phyloP scores from a whole-genome alignment of 495 filamentous ascomycete genomes.

The Aspergillus indologenus region DNA sequence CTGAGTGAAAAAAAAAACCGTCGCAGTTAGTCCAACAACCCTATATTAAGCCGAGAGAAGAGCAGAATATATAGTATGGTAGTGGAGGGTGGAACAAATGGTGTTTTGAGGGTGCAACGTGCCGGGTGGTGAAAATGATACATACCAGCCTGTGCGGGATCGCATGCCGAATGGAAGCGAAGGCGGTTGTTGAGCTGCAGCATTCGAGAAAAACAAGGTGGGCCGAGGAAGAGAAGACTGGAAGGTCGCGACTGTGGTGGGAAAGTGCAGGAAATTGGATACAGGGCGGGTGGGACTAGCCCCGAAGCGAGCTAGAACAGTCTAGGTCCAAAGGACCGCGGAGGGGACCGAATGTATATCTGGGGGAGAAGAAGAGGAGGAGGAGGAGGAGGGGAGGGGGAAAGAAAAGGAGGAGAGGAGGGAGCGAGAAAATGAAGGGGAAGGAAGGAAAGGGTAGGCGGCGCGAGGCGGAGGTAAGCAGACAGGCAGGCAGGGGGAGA shows the following conservation, averaged over 20 bases:
- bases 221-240: conserved; percentile 10
- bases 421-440: neutral
- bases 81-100: neutral
- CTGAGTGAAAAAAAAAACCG: conserved; percentile 25
- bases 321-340: conserved; percentile 7
- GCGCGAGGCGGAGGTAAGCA: neutral
- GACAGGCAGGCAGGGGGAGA: neutral
- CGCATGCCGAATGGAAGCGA: conserved; percentile 43
- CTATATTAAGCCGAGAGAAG: neutral
- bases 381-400: neutral
- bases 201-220: conserved; percentile 25
- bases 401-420: neutral
- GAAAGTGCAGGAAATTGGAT: conserved; percentile 1
- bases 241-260: conserved; percentile 4
- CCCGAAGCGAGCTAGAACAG: conserved; percentile 10
- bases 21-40: conserved; percentile 10
- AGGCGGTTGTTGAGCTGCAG: conserved; percentile 26
- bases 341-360: neutral
- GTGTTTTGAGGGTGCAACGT: neutral
- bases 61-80: neutral
- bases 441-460: neutral
- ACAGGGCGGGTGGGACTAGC: conserved; percentile 9
- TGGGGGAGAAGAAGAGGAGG: neutral
- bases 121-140: neutral
- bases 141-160: conserved; percentile 52